Percentiles rank a stretch among this genome's conserved stretches.
Evolutionary conservation across 305 asterid genomes (phyloP).

Genomic region (Plantago lanceolata): DNA sequence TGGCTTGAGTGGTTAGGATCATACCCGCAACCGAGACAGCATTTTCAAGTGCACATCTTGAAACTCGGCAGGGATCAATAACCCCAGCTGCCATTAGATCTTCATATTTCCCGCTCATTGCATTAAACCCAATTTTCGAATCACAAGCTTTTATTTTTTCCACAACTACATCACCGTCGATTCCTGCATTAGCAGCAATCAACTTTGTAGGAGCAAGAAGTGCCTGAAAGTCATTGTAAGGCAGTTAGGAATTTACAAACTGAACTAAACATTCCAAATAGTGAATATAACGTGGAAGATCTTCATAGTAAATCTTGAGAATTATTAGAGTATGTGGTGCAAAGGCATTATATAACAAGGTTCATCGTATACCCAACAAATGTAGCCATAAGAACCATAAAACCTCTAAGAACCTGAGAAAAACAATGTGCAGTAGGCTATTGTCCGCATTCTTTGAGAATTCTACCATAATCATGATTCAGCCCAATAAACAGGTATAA

Average conservation of each 20-base stretch:
- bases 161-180: constrained; percentile 73
- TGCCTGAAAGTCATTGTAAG: constrained; percentile 60
- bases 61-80: constrained; percentile 72
- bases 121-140: constrained; percentile 65
- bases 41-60: constrained; percentile 78
- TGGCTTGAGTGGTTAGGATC: constrained; percentile 83
- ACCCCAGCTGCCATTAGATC: constrained; percentile 83
- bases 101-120: constrained; percentile 69
- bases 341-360: background rate
- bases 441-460: constrained; percentile 9
- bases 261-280: background rate
- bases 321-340: background rate
- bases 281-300: too few relatives aligned
- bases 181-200: constrained; percentile 86
- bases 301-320: background rate
- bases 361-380: background rate
- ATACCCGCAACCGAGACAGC: constrained; percentile 87
- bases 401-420: background rate
- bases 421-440: background rate
- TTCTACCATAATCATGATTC: background rate
- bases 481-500: background rate
- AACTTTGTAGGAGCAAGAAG: constrained; percentile 76
- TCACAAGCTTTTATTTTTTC: constrained; percentile 53
- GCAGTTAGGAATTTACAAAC: constrained; percentile 3
- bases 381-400: background rate